Percentiles rank a stretch among this genome's conserved stretches.
These are phyloP conservation scores for Blastobotrys apis DNA, from an alignment of 1,139 yeast genomes.

Conservation along the genomic window DNA sequence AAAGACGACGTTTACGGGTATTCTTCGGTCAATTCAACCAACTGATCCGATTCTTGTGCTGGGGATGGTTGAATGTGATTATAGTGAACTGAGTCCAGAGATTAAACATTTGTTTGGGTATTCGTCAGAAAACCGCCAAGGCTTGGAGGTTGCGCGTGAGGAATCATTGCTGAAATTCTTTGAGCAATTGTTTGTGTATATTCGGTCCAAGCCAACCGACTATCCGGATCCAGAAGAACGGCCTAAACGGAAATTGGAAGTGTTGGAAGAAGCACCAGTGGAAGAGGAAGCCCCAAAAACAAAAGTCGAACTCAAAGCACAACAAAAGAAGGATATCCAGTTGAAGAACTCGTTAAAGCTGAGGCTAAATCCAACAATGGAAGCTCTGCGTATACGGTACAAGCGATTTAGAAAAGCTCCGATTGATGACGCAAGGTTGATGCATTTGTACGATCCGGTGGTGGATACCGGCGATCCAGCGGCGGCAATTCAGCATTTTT, in stretches of 20 bases:
- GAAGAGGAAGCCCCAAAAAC: constrained; percentile 27
- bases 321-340: constrained; percentile 70
- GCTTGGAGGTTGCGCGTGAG: constrained; percentile 43
- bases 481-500: constrained; percentile 38
- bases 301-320: constrained; percentile 42
- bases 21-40: constrained; percentile 64
- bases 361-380: constrained; percentile 84
- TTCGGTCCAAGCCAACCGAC: constrained; percentile 61
- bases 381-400: constrained; percentile 77
- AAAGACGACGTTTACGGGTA: constrained; percentile 63
- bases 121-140: constrained; percentile 45
- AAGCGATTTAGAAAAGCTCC: constrained; percentile 88
- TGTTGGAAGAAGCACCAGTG: constrained; percentile 41
- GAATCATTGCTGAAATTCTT: constrained; percentile 55
- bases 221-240: constrained; percentile 40
- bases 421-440: constrained; percentile 67
- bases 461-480: constrained; percentile 13
- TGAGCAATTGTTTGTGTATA: constrained; percentile 48
- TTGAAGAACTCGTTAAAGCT: constrained; percentile 79
- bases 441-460: constrained; percentile 63
- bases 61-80: constrained; percentile 62
- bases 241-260: constrained; percentile 39
- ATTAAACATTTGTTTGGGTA: constrained; percentile 51
- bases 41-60: constrained; percentile 73
- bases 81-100: constrained; percentile 35